phyloP scores from a whole-genome alignment of 2,329 filamentous ascomycete species.

The Drechslerella stenobrocha region DNA sequence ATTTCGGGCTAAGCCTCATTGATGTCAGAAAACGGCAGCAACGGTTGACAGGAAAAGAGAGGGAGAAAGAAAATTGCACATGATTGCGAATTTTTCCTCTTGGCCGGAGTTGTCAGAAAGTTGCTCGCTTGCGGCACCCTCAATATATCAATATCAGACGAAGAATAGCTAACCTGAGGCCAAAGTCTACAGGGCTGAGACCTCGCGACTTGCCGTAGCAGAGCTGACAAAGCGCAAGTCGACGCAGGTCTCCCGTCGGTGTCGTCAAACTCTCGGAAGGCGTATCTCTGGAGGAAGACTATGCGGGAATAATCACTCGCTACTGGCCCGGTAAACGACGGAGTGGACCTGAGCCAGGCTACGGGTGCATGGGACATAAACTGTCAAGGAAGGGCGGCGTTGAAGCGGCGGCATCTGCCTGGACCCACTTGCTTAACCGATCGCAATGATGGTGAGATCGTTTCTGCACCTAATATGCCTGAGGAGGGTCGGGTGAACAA shows the following conservation, averaged over 20 bases:
- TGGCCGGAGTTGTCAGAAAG: no score
- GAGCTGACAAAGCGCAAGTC: constrained; percentile 9
- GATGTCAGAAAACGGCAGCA: constrained; percentile 11
- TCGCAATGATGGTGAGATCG: constrained; percentile 17
- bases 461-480: no score
- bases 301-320: constrained; percentile 47
- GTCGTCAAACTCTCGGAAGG: constrained; percentile 39
- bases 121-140: no score
- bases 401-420: not conserved
- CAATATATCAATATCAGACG: not conserved
- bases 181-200: constrained; percentile 30
- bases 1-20: constrained; percentile 13
- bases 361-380: constrained; percentile 23
- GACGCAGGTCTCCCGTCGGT: constrained; percentile 26
- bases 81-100: constrained; percentile 38
- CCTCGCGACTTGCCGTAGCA: constrained; percentile 26
- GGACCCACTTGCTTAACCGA: constrained; percentile 47
- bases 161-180: not conserved
- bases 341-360: constrained; percentile 13
- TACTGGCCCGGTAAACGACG: constrained; percentile 45
- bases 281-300: constrained; percentile 39
- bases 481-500: no score
- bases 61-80: constrained; percentile 26
- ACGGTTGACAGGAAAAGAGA: not conserved
- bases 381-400: constrained; percentile 7